Conservation (phyloP, 805 yeast species). For the Myxozyma mucilagina region DNA sequence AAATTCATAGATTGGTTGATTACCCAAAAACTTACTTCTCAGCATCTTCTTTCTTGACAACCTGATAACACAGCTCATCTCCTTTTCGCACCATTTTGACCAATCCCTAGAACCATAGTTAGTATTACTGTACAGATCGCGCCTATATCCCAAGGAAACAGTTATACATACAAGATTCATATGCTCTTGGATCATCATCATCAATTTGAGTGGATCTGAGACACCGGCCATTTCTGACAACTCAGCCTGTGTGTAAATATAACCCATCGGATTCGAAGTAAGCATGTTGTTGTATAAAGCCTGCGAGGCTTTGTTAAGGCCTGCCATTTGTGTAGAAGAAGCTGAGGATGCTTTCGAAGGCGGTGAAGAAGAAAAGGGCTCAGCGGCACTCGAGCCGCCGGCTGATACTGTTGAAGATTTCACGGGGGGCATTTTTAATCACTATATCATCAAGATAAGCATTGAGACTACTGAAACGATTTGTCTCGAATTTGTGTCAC, state of each 20-base stretch:
- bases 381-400: conserved; percentile 7
- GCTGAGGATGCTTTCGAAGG: conserved; percentile 11
- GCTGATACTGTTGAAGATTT: conserved; percentile 6
- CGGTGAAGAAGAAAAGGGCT: conserved; percentile 9
- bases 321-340: conserved; percentile 11
- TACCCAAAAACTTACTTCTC: conserved; percentile 32
- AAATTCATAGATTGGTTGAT: too few relatives aligned
- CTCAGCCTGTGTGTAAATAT: conserved; percentile 67
- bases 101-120: conserved; percentile 59
- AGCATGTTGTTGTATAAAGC: conserved; percentile 26
- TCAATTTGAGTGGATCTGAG: conserved; percentile 46
- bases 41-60: conserved; percentile 73
- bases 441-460: conserved; percentile 1
- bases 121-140: conserved; percentile 36
- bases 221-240: conserved; percentile 53
- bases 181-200: conserved; percentile 50
- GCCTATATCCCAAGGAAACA: not conserved
- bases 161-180: conserved; percentile 40
- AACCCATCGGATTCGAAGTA: conserved; percentile 40
- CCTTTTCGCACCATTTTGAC: conserved; percentile 69
- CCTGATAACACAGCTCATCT: conserved; percentile 66
- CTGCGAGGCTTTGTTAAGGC: conserved; percentile 21
- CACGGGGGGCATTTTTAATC: conserved; percentile 9
- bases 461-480: not conserved
- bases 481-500: not conserved